Evolutionary conservation across 805 yeast species (phyloP), one percentile per base, ranked within the genome.

Genomic region (Myxozyma lipomycoides): DNA sequence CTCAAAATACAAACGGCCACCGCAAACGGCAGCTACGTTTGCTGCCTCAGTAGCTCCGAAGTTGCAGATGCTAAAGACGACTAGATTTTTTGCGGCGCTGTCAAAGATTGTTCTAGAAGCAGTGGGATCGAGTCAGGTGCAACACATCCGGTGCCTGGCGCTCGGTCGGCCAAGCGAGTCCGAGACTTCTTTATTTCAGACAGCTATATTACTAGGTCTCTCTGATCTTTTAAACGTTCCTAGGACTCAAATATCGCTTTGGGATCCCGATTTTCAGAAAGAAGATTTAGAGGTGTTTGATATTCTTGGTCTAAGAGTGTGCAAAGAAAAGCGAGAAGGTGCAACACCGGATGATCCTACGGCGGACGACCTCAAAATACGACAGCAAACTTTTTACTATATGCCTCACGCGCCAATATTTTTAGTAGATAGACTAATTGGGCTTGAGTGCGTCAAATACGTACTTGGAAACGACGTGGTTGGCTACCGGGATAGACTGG

Each of bases 391-490:
- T 0, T 65, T 86, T 1, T 83, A 70, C 63, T 85, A 78, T 61
- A 71, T 86, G 42, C 95, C 95, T 0, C 95, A 86, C 68, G 91
- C 90, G 0, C 86, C 88, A 1, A 65, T 83, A 36, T 47, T 61
- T 1, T 56, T 70, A 2, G 60, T 63, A 4, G 61, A 62, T 17
- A 19, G 39, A 6, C 53, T 64, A 18, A 52, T 61, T 10, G 45
- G 43, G 3, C 41, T 48, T 10, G 40, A 37, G 2, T 55, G 55
- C 18, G 59, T 46, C 10, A 40, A 30, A 19, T 52, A 22, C 23
- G 54, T 55, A 9, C 44, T 55, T 9, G 59, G 57, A 22, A 55
- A 55, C 22, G 59, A 55, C 23, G 52, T 55, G 21, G 6, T 48
- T 24, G 58, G 54, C 4, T 55, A 55, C 32, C 22, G 36, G 17